A percentile compares a stretch with the other conserved stretches of the same genome.
phyloP scores from a whole-genome alignment of 164 flowering plant genomes.

The Piper longum region DNA sequence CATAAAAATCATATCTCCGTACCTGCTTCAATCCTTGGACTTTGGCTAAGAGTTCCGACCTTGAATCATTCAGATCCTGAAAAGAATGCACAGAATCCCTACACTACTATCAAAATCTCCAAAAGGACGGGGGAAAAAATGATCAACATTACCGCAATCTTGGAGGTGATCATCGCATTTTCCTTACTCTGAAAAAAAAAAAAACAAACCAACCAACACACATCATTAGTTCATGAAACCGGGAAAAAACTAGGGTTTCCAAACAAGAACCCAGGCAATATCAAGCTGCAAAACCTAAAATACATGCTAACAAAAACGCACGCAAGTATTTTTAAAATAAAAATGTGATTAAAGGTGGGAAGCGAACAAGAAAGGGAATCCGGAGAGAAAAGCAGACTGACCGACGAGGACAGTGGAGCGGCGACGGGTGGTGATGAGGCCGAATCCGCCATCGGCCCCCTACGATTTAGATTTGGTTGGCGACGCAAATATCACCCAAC shows the following conservation, averaged over 20 bases:
- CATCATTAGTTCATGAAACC: not conserved
- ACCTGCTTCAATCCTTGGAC: constrained; percentile 80
- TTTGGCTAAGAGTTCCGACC: constrained; percentile 54
- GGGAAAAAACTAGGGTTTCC: not conserved
- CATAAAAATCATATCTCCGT: no score
- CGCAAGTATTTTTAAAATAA: no score
- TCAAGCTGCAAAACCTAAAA: no score
- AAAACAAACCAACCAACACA: not conserved
- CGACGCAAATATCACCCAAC: no score
- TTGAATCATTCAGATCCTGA: constrained; percentile 70
- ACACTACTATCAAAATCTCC: not conserved
- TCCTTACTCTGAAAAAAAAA: constrained; percentile 44
- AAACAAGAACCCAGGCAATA: no score
- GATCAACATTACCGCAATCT: constrained; percentile 5
- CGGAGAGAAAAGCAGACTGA: not conserved
- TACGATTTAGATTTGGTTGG: no score
- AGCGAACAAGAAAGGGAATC: not conserved
- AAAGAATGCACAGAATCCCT: not conserved
- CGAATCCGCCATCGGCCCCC: constrained; percentile 23
- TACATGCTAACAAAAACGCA: no score
- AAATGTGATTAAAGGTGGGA: no score
- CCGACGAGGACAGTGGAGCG: constrained; percentile 15
- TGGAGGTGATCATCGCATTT: constrained; percentile 34
- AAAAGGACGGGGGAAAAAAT: not conserved
- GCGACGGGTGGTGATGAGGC: constrained; percentile 17